phyloP scores from a whole-genome alignment of 1,284 basidiomycete species.

The Apiotrichum akiyoshidainum region DNA sequence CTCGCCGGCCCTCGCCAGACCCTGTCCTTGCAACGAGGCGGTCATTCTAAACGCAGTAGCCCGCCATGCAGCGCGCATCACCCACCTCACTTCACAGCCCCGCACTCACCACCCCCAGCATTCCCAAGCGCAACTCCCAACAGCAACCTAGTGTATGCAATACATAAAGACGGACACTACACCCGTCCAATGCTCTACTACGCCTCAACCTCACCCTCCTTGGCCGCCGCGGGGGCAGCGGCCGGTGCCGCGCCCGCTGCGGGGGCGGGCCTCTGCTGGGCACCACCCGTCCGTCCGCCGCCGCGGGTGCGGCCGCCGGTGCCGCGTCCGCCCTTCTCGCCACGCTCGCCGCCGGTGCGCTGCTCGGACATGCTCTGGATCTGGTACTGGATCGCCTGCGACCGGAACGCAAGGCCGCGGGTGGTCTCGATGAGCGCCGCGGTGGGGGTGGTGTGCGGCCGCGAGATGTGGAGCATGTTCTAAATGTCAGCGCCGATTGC shows the following conservation, averaged over 20 bases:
- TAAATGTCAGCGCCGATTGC: constrained; percentile 40
- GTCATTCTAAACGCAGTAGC: too few relatives aligned
- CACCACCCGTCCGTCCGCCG: constrained; percentile 13
- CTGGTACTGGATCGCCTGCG: constrained; percentile 83
- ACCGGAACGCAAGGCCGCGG: constrained; percentile 82
- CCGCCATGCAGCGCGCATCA: too few relatives aligned
- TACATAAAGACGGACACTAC: constrained; percentile 15
- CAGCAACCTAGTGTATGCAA: constrained; percentile 19
- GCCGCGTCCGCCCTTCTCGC: constrained; percentile 30
- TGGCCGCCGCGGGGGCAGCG: constrained; percentile 9
- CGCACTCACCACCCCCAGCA: too few relatives aligned
- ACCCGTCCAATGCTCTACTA: constrained; percentile 11
- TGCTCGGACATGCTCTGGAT: constrained; percentile 53
- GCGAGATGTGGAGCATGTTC: constrained; percentile 95
- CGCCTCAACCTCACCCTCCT: constrained; percentile 20
- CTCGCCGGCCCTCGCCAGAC: too few relatives aligned
- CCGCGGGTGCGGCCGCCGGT: constrained; percentile 13
- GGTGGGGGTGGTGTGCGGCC: constrained; percentile 83
- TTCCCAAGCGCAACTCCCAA: too few relatives aligned
- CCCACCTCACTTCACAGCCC: too few relatives aligned
- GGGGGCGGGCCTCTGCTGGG: constrained; percentile 7
- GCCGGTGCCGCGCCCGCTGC: constrained; percentile 1
- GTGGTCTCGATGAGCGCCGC: constrained; percentile 96
- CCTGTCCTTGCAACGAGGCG: too few relatives aligned
- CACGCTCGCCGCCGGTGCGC: constrained; percentile 27